Base-by-base conservation (phyloP, 306 rosid genomes). In the Pueraria montana region DNA sequence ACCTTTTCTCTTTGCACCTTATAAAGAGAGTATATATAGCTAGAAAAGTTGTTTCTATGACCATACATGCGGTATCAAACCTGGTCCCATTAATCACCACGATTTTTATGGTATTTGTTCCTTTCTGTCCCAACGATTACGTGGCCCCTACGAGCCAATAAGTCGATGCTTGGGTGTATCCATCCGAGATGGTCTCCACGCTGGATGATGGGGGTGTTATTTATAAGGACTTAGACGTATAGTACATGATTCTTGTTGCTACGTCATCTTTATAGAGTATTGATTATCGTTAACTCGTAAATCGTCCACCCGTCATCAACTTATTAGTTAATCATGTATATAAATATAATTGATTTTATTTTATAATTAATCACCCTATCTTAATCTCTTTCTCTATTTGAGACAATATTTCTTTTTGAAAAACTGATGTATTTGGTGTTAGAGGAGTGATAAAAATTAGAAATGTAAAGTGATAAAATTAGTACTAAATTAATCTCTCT, bases 41-140 rank as follows among this genome's bases (percentile, higher is more conserved):
- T 84, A 16, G 30, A 74, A 85, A 80, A 70, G 32, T 20, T 23
- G 34, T 74, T 74, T 48, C 45, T 74, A 80, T 53, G 64, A 80
- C 84, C 89, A 84, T 82, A 80, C 76, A 79, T 76, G 45, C 56
- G 86, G 96, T 83, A 90, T 94, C 97, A 71, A 64, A 32, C 84
- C 45, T 79, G 87, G 83, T 90, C 88, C 89, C 86, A 77, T 72
- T 74, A 30, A 61, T 84, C 80, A 48, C 82, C 87, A 83, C 82
- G 46, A 85, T 70, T 74, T 68, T 80, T 77, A 77, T 84, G 84
- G 66, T 67, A 63, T 64, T 64, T 64, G 70, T 64, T 64, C 45
- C 70, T 32, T 32, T 3, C 27, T 63, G 69, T 6, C 2, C 4
- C 43, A 63, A 62, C 38, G 10, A 62, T 62, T 16, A 14, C 10